Percentiles rank a stretch among this genome's conserved stretches.
Conservation (phyloP, 805 yeast species). For the Yarrowia hollandica region DNA sequence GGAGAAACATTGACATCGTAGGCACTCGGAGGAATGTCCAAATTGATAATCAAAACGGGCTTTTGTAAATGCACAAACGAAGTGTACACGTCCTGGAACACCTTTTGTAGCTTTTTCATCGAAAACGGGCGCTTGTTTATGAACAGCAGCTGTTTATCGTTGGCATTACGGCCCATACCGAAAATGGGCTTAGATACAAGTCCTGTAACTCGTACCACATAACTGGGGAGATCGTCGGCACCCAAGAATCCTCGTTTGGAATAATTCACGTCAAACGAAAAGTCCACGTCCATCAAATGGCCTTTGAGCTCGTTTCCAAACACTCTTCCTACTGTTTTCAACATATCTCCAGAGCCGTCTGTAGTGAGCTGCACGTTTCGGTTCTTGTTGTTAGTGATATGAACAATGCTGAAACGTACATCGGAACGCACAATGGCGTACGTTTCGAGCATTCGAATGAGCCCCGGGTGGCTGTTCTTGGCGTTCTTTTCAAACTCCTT, state of each 20-base stretch:
- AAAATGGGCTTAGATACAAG: slow-evolving; percentile 72
- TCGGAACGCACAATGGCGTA: slow-evolving; percentile 63
- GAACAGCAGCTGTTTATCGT: slow-evolving; percentile 73
- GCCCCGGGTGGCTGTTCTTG: slow-evolving; percentile 70
- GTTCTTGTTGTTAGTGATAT: slow-evolving; percentile 49
- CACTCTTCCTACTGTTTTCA: slow-evolving; percentile 61
- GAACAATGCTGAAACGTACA: slow-evolving; percentile 61
- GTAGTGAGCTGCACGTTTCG: slow-evolving; percentile 60
- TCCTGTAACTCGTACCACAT: slow-evolving; percentile 50
- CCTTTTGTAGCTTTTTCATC: slow-evolving; percentile 54
- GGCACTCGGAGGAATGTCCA: slow-evolving; percentile 50
- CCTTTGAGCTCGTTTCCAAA: slow-evolving; percentile 68
- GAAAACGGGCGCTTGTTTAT: slow-evolving; percentile 76
- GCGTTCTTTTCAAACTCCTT: slow-evolving; percentile 67
- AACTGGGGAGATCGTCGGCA: neutral
- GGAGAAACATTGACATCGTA: slow-evolving; percentile 90
- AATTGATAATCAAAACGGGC: slow-evolving; percentile 68
- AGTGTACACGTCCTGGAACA: slow-evolving; percentile 72
- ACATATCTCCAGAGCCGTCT: slow-evolving; percentile 50
- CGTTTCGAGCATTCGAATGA: slow-evolving; percentile 61
- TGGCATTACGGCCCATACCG: slow-evolving; percentile 70
- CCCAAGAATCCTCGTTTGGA: neutral
- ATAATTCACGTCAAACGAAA: slow-evolving; percentile 35
- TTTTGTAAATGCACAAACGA: slow-evolving; percentile 68
- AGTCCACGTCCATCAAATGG: slow-evolving; percentile 55